phyloP scores from a whole-genome alignment of 176 grass and related monocot genomes.

The Triticum urartu region DNA sequence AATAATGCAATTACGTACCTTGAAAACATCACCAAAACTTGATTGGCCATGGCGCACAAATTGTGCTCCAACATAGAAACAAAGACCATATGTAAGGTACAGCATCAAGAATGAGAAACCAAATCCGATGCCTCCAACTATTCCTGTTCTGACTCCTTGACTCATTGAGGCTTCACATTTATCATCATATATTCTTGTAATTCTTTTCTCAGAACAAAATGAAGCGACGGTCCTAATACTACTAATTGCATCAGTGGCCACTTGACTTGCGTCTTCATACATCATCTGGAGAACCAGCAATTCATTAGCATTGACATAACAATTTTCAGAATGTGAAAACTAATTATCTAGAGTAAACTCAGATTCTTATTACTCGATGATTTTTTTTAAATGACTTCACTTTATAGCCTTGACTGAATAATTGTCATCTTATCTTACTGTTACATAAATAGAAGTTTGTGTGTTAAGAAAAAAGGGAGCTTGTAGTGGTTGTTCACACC shows the following conservation, averaged over 20 bases:
- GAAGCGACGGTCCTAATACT: constrained; percentile 83
- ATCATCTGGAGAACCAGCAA: constrained; percentile 41
- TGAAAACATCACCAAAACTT: constrained; percentile 60
- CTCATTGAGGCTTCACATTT: constrained; percentile 75
- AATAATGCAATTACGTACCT: constrained; percentile 40
- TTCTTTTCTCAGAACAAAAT: constrained; percentile 61
- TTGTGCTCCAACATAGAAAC: constrained; percentile 74
- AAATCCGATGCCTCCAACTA: constrained; percentile 68
- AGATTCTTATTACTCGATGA: not conserved
- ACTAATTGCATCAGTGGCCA: constrained; percentile 73
- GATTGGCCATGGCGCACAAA: constrained; percentile 49
- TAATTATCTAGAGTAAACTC: not conserved
- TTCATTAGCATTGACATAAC: not conserved
- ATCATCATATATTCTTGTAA: constrained; percentile 51
- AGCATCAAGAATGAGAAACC: constrained; percentile 72
- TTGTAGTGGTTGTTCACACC: not conserved
- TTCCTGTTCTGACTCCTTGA: constrained; percentile 60
- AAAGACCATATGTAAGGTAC: constrained; percentile 64
- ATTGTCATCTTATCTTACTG: not conserved
- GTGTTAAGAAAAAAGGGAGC: too few species aligned
- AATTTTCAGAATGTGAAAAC: not conserved
- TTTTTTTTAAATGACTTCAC: not conserved
- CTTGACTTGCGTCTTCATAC: constrained; percentile 87
- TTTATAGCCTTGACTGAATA: constrained; percentile 2
- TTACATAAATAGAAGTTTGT: not conserved